Base-by-base conservation (phyloP, 1,139 yeast genomes). In the Pichia sp. region DNA sequence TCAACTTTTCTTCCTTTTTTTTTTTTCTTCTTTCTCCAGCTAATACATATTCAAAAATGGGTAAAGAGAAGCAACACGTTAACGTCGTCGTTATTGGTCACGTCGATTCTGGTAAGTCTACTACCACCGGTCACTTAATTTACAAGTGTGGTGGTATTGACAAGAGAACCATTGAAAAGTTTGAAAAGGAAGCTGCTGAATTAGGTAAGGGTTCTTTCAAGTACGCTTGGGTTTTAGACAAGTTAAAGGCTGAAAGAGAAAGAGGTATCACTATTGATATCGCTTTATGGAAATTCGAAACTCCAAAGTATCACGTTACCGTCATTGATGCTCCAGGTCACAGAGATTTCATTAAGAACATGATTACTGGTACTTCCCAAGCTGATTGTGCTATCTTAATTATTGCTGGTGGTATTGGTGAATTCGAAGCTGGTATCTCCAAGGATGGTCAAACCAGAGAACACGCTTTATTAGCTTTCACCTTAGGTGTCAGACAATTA, bases 71-170 rank as follows among this genome's bases (percentile, higher is more conserved):
- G 85, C 69, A 79, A 75, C 97, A 90, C 86, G 85, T 90, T 76
- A 90, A 90, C 95, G 92, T 90, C 77, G 97, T 90, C 75, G 97
- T 90, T 72, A 90, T 90, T 73, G 97, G 97, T 75, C 97, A 88
- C 94, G 96, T 87, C 95, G 96, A 87, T 78, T 87, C 96, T 64
- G 95, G 95, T 79, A 87, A 87, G 77, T 87, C 95, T 60, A 87
- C 96, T 70, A 86, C 95, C 74, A 88, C 97, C 71, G 97, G 96
- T 75, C 96, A 88, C 83, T 85, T 90, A 78, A 90, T 90, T 71
- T 90, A 73, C 95, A 90, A 90, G 94, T 82, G 81, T 67, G 81
- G 81, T 72, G 81, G 73, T 67, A 61, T 60, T 51, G 65, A 87
- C 79, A 87, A 88, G 86, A 85, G 96, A 82, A 88, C 96, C 71